Base-by-base conservation (phyloP, 192 early-diverging fungal species). In the Ramicandelaber brevisporus region DNA sequence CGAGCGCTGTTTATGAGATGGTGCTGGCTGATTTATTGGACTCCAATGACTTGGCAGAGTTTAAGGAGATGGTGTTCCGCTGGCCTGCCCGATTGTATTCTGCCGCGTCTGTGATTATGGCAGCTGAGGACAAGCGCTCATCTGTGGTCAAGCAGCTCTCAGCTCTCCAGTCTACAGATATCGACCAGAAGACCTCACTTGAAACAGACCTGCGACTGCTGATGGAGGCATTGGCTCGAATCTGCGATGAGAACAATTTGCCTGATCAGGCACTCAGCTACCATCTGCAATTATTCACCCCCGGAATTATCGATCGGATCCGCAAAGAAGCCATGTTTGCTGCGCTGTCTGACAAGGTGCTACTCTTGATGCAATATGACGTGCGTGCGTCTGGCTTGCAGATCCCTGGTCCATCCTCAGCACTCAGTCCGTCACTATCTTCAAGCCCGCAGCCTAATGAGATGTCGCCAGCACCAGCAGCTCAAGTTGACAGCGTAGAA, bases 61-160 rank as follows among this genome's bases (percentile, higher is more conserved):
- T 78, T 33, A 38, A 56, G 26, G 49, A 55, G 0, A 65, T 72
- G 4, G 57, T 98, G 18, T 48, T 63, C 26, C 48, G 43, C 5
- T 98, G 89, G 84, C 85, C 87, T 6, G 34, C 70, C 3, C 34
- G 47, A 3, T 46, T 93, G 9, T 95, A 85, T 46, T 65, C 70
- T 24, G 51, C 78, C 2, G 49, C 58, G 3, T 70, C 53, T 33
- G 69, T 95, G 3, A 73, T 76, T 24, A 57, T 74, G 0, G 67
- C 68, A 5, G 70, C 80, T 6, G 81, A 87, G 48, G 61, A 65
- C 22, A 41, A 54, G 16, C 34, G 79, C 10, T 14, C 15, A n/a
- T n/a, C n/a, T n/a, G n/a, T n/a, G n/a, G n/a, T n/a, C n/a, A n/a
- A n/a, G n/a, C n/a, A n/a, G n/a, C n/a, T n/a, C n/a, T n/a, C n/a